Conservation (phyloP, 495 filamentous ascomycete species). For the Halenospora varia region DNA sequence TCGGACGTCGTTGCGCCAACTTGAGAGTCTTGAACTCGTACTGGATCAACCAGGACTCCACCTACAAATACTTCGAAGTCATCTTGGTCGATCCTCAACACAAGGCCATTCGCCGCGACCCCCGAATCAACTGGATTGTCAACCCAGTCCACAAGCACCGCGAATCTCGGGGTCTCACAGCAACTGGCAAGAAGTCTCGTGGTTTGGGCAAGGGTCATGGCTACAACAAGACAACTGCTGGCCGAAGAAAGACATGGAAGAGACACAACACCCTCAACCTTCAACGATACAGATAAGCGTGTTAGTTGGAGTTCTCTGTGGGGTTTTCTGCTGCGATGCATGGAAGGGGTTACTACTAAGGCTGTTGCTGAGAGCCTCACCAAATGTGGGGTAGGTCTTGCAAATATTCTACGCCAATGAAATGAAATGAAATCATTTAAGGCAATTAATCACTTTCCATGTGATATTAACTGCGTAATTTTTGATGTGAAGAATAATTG, state of each 20-base stretch:
- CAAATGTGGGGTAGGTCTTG: conserved; percentile 6
- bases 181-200: conserved; percentile 98
- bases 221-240: conserved; percentile 95
- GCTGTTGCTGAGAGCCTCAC: conserved; percentile 13
- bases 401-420: conserved; percentile 11
- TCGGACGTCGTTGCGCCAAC: conserved; percentile 97
- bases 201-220: conserved; percentile 98
- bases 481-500: too few relatives aligned
- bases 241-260: conserved; percentile 99
- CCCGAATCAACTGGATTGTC: conserved; percentile 99
- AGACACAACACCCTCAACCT: conserved; percentile 95
- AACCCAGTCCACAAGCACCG: conserved; percentile 99
- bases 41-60: conserved; percentile 99
- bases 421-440: conserved; percentile 13
- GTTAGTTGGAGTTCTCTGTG: conserved; percentile 22
- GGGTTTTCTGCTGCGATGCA: conserved; percentile 14
- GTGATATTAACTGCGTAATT: too few relatives aligned
- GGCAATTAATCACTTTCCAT: neutral
- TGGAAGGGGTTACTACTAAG: conserved; percentile 11
- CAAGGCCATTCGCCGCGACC: conserved; percentile 98
- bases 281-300: conserved; percentile 72
- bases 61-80: conserved; percentile 99
- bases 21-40: conserved; percentile 99
- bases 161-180: conserved; percentile 91
- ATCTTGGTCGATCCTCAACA: conserved; percentile 99